Base-by-base conservation (phyloP, 2,329 filamentous ascomycete genomes). In the Sclerotinia nivalis region DNA sequence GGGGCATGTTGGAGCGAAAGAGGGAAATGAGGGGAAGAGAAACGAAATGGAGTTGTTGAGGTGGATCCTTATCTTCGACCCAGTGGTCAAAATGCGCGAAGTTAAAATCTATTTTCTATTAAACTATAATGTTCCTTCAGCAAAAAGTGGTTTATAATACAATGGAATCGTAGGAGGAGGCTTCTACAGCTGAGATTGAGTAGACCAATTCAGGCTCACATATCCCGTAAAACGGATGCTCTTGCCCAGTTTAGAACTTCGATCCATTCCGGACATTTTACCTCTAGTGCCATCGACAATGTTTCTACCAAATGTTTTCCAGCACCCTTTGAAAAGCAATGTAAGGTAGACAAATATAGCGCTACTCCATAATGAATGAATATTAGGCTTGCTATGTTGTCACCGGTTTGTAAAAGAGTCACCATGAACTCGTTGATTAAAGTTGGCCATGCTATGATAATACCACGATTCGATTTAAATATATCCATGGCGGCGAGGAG, bases 301-400 rank as follows among this genome's bases (percentile, higher is more conserved):
- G 22, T 62, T 49, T 62, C 43, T 13, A 62, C 59, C 45, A 49
- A 49, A 37, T 34, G 12, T 31, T 15, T 62, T n/a, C 59, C 43
- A 4, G 59, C 28, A n/a, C 59, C 59, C 31, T 34, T 49, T 2
- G 20, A 49, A 31, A 62, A 62, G 34, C 43, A 22, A 61, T 47
- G 28, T 9, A 62, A 34, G 12, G 20, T 62, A n/a, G 25, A 49
- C 20, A 62, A 22, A 62, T 62, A 62, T 49, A 62, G 12, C 1
- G 6, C 20, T 49, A 62, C 59, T n/a, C 59, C 59, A 34, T 62
- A 62, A 49, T 62, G 59, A 20, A 62, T 34, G 31, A 62, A 49
- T 15, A 62, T 49, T 34, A 61, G 20, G 25, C 31, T 62, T 62
- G 59, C 20, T 37, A 62, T 34, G 8, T 62, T 43, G 20, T 62